These are phyloP conservation scores for Clavariopsis aquatica DNA, from an alignment of 495 filamentous ascomycete species.

Conservation along the genomic window DNA sequence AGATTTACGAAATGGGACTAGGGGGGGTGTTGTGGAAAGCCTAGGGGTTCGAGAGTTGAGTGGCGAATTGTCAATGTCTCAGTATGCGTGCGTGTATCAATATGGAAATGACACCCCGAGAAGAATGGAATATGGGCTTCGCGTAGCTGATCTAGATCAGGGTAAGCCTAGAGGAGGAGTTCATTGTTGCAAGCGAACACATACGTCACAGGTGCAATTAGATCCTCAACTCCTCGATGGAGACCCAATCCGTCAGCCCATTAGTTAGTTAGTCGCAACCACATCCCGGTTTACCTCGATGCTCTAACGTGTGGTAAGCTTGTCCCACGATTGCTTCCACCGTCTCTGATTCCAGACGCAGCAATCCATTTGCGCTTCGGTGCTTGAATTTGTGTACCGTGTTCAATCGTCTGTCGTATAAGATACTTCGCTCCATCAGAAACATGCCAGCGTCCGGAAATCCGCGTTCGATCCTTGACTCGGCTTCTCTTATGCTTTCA, in stretches of 20 bases:
- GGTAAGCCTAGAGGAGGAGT: no score
- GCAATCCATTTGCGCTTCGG: constrained; percentile 20
- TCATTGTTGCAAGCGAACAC: not conserved
- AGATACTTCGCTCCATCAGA: constrained; percentile 37
- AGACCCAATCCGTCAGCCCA: not conserved
- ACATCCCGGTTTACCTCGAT: constrained; percentile 29
- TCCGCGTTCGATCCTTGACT: constrained; percentile 33
- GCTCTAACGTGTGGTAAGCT: constrained; percentile 27
- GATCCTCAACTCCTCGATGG: no score
- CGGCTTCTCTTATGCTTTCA: constrained; percentile 38
- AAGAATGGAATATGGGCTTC: no score
- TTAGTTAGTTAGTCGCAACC: constrained; percentile 11
- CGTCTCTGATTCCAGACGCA: constrained; percentile 28
- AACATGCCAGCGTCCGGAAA: constrained; percentile 36
- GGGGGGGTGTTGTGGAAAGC: no score
- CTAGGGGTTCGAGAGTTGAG: no score
- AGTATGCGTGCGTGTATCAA: not conserved
- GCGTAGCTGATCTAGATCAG: no score
- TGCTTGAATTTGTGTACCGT: constrained; percentile 23
- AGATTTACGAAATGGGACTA: no score
- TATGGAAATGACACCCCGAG: not conserved
- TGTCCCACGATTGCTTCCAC: constrained; percentile 26
- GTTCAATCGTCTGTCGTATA: constrained; percentile 34
- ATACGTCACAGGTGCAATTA: not conserved
- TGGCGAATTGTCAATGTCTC: no score